Evolutionary conservation across 2,329 filamentous ascomycete genomes (phyloP).

Genomic region (Penicillium sp.): DNA sequence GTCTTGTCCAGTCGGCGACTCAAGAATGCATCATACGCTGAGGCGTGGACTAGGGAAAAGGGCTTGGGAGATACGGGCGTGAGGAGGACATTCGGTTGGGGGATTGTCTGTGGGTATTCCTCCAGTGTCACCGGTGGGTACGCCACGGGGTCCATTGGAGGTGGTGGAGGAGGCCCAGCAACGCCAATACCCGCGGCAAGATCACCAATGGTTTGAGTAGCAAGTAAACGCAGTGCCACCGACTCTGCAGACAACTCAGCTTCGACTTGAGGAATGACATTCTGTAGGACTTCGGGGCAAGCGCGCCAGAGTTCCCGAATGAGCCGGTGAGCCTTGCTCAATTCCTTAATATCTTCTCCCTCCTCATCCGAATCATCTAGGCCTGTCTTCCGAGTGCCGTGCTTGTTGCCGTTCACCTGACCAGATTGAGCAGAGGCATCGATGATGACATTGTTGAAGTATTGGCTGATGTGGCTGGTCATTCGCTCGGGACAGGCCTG

Average conservation of each 20-base stretch:
- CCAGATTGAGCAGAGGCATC: slow-evolving; percentile 65
- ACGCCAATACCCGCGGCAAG: slow-evolving; percentile 92
- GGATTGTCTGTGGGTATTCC: slow-evolving; percentile 48
- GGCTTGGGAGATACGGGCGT: slow-evolving; percentile 82
- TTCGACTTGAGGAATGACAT: slow-evolving; percentile 90
- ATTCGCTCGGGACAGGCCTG: slow-evolving; percentile 87
- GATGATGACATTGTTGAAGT: slow-evolving; percentile 94
- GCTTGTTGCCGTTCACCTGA: slow-evolving; percentile 50
- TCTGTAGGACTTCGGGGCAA: slow-evolving; percentile 78
- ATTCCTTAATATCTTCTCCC: slow-evolving; percentile 78
- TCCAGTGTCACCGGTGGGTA: slow-evolving; percentile 62
- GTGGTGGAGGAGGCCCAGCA: slow-evolving; percentile 71
- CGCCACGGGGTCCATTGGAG: slow-evolving; percentile 69
- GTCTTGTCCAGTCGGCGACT: slow-evolving; percentile 83
- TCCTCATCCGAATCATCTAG: slow-evolving; percentile 62
- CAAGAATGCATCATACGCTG: slow-evolving; percentile 77
- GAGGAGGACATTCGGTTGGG: slow-evolving; percentile 60
- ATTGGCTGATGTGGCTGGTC: slow-evolving; percentile 88
- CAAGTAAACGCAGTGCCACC: slow-evolving; percentile 74
- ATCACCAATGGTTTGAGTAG: slow-evolving; percentile 90
- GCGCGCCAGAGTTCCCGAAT: slow-evolving; percentile 92
- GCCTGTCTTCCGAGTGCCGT: slow-evolving; percentile 43
- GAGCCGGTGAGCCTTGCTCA: slow-evolving; percentile 81
- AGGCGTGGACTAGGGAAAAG: slow-evolving; percentile 74
- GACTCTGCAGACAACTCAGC: slow-evolving; percentile 89